Evolutionary conservation across 2,329 filamentous ascomycete species (phyloP).

Genomic region (Sporothrix dimorphospora): DNA sequence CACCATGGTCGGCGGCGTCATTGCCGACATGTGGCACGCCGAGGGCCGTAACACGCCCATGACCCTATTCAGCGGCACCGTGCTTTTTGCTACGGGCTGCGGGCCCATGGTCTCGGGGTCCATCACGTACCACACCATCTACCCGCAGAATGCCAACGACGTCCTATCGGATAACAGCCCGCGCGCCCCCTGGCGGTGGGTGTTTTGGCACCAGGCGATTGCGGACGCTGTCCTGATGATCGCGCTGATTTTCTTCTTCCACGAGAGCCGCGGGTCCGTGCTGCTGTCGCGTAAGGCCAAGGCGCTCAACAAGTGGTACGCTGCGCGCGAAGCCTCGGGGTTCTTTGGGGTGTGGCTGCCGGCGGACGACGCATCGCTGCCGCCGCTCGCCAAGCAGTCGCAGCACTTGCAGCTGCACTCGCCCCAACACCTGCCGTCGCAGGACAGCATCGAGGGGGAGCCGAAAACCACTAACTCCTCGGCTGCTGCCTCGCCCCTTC

Average conservation of each 20-base stretch:
- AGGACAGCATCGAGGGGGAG: conserved; percentile 14
- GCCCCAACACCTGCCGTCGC: neutral
- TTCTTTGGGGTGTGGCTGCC: conserved; percentile 52
- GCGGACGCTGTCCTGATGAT: conserved; percentile 64
- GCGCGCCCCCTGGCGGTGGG: conserved; percentile 72
- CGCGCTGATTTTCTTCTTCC: conserved; percentile 70
- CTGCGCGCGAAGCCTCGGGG: conserved; percentile 67
- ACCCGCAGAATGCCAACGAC: conserved; percentile 30
- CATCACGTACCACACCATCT: conserved; percentile 63
- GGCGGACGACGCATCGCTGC: conserved; percentile 25
- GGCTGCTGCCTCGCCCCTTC: too few species aligned
- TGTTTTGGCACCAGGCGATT: conserved; percentile 85
- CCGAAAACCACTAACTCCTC: too few species aligned
- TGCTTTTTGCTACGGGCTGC: conserved; percentile 76
- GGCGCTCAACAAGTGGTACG: conserved; percentile 78
- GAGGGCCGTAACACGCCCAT: conserved; percentile 84
- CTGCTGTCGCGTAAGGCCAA: conserved; percentile 75
- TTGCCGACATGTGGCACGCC: conserved; percentile 82
- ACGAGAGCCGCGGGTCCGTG: conserved; percentile 81
- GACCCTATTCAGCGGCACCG: conserved; percentile 81
- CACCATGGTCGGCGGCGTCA: conserved; percentile 89
- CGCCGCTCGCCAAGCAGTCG: neutral
- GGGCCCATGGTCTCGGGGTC: conserved; percentile 74
- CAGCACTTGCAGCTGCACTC: neutral
- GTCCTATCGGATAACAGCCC: conserved; percentile 35